Conservation (phyloP, 768 basidiomycete species). For the Epithele typhae region DNA sequence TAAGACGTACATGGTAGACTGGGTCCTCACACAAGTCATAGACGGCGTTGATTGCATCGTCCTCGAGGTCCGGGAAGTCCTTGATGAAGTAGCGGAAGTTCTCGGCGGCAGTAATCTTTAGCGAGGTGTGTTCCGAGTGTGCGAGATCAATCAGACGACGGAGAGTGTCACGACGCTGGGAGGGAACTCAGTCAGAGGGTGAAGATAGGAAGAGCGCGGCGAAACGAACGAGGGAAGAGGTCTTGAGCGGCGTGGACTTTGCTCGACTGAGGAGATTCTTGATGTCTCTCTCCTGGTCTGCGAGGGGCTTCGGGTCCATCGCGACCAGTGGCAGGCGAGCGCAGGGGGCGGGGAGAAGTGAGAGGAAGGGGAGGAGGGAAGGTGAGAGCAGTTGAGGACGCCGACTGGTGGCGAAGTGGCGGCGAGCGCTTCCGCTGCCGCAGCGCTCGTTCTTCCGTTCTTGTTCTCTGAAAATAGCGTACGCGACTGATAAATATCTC, state of each 20-base stretch:
- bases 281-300: slow-evolving; percentile 36
- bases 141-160: slow-evolving; percentile 50
- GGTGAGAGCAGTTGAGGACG: too few relatives aligned
- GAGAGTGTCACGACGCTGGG: slow-evolving; percentile 49
- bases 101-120: slow-evolving; percentile 55
- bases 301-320: slow-evolving; percentile 25
- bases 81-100: slow-evolving; percentile 56
- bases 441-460: too few relatives aligned
- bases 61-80: slow-evolving; percentile 69
- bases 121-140: slow-evolving; percentile 39
- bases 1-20: slow-evolving; percentile 38
- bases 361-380: not conserved
- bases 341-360: not conserved
- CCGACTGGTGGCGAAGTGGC: too few relatives aligned
- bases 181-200: not conserved
- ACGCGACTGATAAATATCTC: too few relatives aligned
- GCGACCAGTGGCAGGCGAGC: too few relatives aligned
- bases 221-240: slow-evolving; percentile 34
- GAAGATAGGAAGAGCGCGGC: not conserved
- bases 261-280: slow-evolving; percentile 41
- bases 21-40: slow-evolving; percentile 78
- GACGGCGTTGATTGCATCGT: slow-evolving; percentile 70
- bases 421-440: too few relatives aligned
- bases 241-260: slow-evolving; percentile 33
- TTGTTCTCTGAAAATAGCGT: too few relatives aligned